phyloP scores from a whole-genome alignment of 306 rosid genomes.

The Cucurbita moschata region DNA sequence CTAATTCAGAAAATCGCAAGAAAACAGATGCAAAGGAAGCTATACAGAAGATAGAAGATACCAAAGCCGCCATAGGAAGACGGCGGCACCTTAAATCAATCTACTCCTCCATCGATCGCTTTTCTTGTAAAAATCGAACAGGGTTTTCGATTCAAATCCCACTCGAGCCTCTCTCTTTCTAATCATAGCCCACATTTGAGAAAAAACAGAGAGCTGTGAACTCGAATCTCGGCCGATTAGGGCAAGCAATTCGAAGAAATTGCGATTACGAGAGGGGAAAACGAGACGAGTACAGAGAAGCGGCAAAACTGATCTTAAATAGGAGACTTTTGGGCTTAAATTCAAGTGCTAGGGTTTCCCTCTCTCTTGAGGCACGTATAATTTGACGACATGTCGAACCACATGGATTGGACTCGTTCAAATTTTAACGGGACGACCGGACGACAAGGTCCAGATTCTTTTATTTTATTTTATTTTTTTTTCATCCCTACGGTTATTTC shows the following conservation, averaged over 20 bases:
- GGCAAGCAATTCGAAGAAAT: background rate
- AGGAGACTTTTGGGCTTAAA: background rate
- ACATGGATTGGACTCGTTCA: background rate
- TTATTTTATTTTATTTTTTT: too few relatives aligned
- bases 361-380: background rate
- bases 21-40: background rate
- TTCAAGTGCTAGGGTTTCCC: background rate
- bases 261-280: background rate
- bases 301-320: background rate
- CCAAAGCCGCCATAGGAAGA: conserved; percentile 23
- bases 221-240: background rate
- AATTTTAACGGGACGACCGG: background rate
- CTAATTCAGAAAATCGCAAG: background rate
- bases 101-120: background rate
- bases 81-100: conserved; percentile 37
- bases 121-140: conserved; percentile 2
- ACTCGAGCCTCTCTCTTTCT: conserved; percentile 80
- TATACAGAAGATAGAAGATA: conserved; percentile 18
- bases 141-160: conserved; percentile 10
- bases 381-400: background rate
- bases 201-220: background rate
- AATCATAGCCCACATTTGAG: conserved; percentile 36
- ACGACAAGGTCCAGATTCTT: background rate
- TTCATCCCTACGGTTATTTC: too few relatives aligned
- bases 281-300: background rate